Evolutionary conservation across 139 green algal species (phyloP).

Genomic region (Raphidocelis subcapitata): DNA sequence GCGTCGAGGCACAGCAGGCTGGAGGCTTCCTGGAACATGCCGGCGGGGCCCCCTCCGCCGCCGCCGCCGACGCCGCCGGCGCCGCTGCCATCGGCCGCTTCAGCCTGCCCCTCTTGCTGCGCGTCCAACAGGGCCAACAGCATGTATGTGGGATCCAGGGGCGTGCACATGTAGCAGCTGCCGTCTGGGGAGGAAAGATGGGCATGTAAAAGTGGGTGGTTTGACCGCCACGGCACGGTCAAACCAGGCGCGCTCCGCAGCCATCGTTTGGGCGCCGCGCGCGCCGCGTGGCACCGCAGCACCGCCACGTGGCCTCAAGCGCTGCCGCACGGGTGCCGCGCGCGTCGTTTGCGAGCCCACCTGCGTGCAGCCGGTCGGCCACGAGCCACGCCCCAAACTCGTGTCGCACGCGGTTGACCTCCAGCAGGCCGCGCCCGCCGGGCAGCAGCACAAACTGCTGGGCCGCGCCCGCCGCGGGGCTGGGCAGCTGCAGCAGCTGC

Average conservation of each 20-base stretch:
- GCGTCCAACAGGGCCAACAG: constrained; percentile 11
- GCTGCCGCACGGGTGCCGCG: no score
- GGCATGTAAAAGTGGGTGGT: no score
- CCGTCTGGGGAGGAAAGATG: constrained; percentile 3
- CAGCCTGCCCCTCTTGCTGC: neutral
- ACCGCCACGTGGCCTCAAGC: no score
- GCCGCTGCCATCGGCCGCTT: no score
- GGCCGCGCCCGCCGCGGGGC: constrained; percentile 10
- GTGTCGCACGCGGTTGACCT: constrained; percentile 19
- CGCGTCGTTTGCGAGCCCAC: no score
- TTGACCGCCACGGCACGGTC: no score
- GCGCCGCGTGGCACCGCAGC: no score
- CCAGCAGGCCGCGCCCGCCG: neutral
- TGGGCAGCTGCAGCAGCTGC: constrained; percentile 16
- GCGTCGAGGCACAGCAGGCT: constrained; percentile 16
- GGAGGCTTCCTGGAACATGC: constrained; percentile 23
- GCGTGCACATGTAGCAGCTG: constrained; percentile 3
- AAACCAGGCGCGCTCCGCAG: no score
- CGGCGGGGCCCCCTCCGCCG: neutral
- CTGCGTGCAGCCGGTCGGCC: constrained; percentile 18
- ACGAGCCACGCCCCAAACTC: constrained; percentile 11
- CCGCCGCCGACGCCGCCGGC: no score
- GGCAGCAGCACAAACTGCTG: constrained; percentile 22
- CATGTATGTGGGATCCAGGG: constrained; percentile 11
- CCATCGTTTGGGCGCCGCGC: no score